Evolutionary conservation across 257 asterid species (phyloP).

Genomic region (Solanum clarkiae): DNA sequence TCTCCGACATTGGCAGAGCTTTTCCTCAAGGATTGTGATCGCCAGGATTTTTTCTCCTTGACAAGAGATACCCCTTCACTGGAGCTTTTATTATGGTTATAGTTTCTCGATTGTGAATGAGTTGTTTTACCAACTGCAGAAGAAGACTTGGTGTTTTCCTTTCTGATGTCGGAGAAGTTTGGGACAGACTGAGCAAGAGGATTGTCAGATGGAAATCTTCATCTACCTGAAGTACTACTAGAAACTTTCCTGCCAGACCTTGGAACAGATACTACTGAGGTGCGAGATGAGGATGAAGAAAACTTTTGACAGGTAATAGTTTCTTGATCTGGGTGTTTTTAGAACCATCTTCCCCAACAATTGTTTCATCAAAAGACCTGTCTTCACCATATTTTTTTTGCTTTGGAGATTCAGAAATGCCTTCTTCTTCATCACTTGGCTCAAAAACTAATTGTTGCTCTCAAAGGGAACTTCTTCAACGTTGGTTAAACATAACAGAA

Average conservation of each 20-base stretch:
- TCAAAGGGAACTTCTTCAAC: constrained; percentile 37
- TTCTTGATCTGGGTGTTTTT: constrained; percentile 38
- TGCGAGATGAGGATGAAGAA: constrained; percentile 46
- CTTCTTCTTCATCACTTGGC: constrained; percentile 48
- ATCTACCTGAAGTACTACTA: constrained; percentile 34
- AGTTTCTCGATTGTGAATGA: constrained; percentile 46
- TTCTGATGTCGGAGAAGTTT: constrained; percentile 65
- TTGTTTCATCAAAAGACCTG: constrained; percentile 30
- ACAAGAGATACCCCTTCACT: constrained; percentile 30
- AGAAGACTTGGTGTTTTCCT: constrained; percentile 67
- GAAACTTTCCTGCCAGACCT: constrained; percentile 44
- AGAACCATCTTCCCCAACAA: constrained; percentile 28
- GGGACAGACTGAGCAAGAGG: constrained; percentile 87
- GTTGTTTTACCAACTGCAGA: constrained; percentile 35
- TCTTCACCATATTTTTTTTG: constrained; percentile 26
- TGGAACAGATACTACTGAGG: constrained; percentile 39
- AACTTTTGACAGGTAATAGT: constrained; percentile 29
- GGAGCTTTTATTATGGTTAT: constrained; percentile 45
- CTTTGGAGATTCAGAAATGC: constrained; percentile 30
- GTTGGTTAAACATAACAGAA: constrained; percentile 31
- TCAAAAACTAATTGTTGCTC: constrained; percentile 67
- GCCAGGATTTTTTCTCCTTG: constrained; percentile 57
- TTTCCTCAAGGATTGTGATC: constrained; percentile 46
- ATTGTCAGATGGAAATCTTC: constrained; percentile 64
- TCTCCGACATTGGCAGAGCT: constrained; percentile 40